Conservation (phyloP, 2,329 filamentous ascomycete species). For the Penicillium sp. region DNA sequence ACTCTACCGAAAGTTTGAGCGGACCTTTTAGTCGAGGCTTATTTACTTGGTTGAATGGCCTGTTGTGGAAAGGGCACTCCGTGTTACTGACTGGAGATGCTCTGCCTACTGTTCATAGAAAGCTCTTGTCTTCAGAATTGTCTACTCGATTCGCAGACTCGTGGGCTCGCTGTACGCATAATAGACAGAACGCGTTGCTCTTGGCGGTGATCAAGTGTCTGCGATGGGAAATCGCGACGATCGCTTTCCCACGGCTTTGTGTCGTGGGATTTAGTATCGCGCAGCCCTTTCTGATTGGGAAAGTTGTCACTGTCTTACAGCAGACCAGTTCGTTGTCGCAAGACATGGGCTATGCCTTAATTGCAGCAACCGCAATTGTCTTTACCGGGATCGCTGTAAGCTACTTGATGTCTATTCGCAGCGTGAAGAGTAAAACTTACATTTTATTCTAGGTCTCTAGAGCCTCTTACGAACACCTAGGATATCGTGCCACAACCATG, state of each 20-base stretch:
- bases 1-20: constrained; percentile 48
- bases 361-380: constrained; percentile 7
- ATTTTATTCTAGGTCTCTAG: neutral
- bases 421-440: neutral
- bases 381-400: constrained; percentile 14
- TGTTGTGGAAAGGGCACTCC: constrained; percentile 16
- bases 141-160: constrained; percentile 4
- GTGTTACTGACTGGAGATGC: constrained; percentile 3
- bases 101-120: constrained; percentile 9
- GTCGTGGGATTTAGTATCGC: constrained; percentile 19
- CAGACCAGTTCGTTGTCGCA: constrained; percentile 4
- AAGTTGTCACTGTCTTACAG: constrained; percentile 9
- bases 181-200: constrained; percentile 12
- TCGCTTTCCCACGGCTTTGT: constrained; percentile 15
- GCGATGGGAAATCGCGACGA: constrained; percentile 12
- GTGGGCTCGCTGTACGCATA: constrained; percentile 5
- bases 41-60: constrained; percentile 46
- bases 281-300: constrained; percentile 17
- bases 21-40: constrained; percentile 43
- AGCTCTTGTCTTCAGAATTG: constrained; percentile 3
- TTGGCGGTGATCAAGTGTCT: constrained; percentile 15
- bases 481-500: constrained; percentile 18
- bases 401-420: neutral
- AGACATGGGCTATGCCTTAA: constrained; percentile 3
- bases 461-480: constrained; percentile 10